phyloP scores from a whole-genome alignment of 2,329 filamentous ascomycete genomes.

The Cercospora sp. region DNA sequence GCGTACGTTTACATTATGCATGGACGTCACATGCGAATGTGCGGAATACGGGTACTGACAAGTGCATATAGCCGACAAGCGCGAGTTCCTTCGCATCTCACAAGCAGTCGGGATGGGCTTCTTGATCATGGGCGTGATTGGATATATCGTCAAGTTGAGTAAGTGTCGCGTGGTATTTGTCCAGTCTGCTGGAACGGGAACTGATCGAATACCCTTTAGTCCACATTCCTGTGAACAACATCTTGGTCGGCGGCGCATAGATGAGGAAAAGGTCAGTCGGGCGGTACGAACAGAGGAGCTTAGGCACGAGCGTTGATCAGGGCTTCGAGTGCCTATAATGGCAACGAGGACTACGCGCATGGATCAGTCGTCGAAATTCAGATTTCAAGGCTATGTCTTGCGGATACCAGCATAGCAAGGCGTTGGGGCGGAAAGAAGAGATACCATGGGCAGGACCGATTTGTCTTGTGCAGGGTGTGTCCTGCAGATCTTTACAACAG shows the following conservation, averaged over 20 bases:
- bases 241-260: slow-evolving; percentile 67
- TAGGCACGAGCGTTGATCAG: not conserved
- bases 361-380: not conserved
- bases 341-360: not conserved
- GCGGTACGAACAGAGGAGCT: not conserved
- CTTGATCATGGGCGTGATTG: slow-evolving; percentile 68
- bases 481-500: not conserved
- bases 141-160: slow-evolving; percentile 71
- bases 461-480: not conserved
- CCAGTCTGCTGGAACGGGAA: not conserved
- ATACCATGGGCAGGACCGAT: slow-evolving; percentile 1
- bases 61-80: slow-evolving; percentile 52
- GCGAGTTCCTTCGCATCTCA: slow-evolving; percentile 60
- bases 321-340: not conserved
- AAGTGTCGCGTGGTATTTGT: slow-evolving; percentile 24
- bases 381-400: not conserved
- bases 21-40: not conserved
- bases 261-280: slow-evolving; percentile 4
- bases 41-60: slow-evolving; percentile 5
- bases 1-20: slow-evolving; percentile 36
- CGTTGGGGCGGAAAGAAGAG: slow-evolving; percentile 15
- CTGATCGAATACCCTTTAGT: slow-evolving; percentile 44
- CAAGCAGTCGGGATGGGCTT: slow-evolving; percentile 69
- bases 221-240: slow-evolving; percentile 70
- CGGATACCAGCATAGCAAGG: slow-evolving; percentile 20